Evolutionary conservation across 2,329 filamentous ascomycete genomes (phyloP), one percentile per base, ranked within the genome.

Genomic region (Claviceps sp.): DNA sequence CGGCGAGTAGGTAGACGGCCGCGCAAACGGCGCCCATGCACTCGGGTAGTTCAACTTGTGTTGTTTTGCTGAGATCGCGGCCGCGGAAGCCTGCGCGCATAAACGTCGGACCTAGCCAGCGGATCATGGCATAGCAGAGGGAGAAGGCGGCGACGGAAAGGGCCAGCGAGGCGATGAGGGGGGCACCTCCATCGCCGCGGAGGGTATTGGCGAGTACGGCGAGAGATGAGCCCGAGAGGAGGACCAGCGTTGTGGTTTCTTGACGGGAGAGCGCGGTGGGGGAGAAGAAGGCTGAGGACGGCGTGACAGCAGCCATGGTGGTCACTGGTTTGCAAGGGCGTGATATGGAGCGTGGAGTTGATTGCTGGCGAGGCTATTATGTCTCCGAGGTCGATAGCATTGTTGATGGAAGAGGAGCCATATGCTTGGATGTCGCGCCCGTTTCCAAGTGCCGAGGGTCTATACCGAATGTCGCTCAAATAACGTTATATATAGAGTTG

Each of bases 21-120:
- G 91, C 93, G 64, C 88, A 94, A 26, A 98, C 79, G 53, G 88
- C 88, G 34, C 93, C 93, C 90, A 98, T 96, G 58, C 87, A 91
- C 69, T 98, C 93, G 22, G 93, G 93, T 61, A 96, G 85, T 67
- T 93, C 88, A 54, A 77, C 77, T 58, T 80, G 80, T 60, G 81
- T 64, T 45, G 65, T 59, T 65, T 76, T 98, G 64, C 85, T 84
- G 75, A 96, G 76, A 66, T 98, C 93, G 61, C 80, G 86, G 52
- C 93, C 93, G 65, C 90, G 93, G 64, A 96, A 79, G 16, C 91
- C 93, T 39, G 87, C 87, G 59, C 79, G 82, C 65, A 96, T 83
- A 66, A 98, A 97, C 1, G 86, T 84, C 52, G 87, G 83, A 1
- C 91, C 91, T 5, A 96, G 84, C 91, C 91, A 97, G 72, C 86